Evolutionary conservation across 2,329 filamentous ascomycete species (phyloP), one percentile per base, ranked within the genome.

Genomic region (Xylariaceae sp.): DNA sequence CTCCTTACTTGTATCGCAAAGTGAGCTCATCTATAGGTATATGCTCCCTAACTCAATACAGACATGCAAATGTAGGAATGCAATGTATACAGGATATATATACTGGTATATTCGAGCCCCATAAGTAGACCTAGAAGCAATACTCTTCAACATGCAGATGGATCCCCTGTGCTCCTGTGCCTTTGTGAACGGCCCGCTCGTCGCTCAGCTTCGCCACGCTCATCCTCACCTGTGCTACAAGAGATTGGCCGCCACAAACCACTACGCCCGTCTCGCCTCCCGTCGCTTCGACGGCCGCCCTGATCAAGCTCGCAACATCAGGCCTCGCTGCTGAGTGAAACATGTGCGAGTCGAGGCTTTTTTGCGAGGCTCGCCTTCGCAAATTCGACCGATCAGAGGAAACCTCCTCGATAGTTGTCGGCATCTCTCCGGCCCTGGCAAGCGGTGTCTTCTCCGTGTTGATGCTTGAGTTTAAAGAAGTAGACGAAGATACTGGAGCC

Each of bases 131-230:
- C n/a, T 53, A 82, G 58, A 81, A 82, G 20, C 75, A 76, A 66
- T 85, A 86, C 65, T 86, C 82, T 58, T 86, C 83, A 1, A 81
- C 81, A 64, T 83, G 78, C 50, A 86, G 63, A 64, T 80, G 77
- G 33, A 86, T 85, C 0, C 83, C 83, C 64, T 86, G 83, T 0
- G 83, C 83, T 1, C 81, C 83, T 0, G 82, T 85, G 4, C 83
- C 83, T 66, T 86, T 86, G 64, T 86, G 83, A 18, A 86, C 83
- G 0, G 80, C 83, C 33, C 83, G 71, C 69, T 86, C 83, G 61
- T 86, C 82, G 47, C 81, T 83, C 55, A 86, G 57, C 24, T 69
- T 71, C 2, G 79, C 78, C 2, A 86, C 81, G 51, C 74, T 78
- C 59, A 83, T 85, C 51, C 83, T 73, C 11, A 81, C 78, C 39